phyloP scores from a whole-genome alignment of 2,329 filamentous ascomycete species.

The Venturia nashicola region DNA sequence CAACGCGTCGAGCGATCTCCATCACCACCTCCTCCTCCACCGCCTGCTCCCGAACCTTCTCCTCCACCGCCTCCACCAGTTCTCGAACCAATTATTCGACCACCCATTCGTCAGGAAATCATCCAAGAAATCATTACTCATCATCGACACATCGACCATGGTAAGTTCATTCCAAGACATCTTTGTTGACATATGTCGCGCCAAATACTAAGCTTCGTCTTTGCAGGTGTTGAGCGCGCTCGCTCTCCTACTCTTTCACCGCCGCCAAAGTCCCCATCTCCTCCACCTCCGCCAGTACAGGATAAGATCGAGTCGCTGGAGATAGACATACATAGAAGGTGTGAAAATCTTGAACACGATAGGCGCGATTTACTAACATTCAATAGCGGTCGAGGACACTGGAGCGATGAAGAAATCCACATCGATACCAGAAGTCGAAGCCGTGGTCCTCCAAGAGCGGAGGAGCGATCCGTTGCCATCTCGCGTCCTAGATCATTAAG shows the following conservation, averaged over 20 bases:
- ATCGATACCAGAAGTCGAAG: conserved; percentile 32
- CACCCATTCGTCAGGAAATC: conserved; percentile 75
- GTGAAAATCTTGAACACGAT: conserved; percentile 13
- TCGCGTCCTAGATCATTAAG: conserved; percentile 27
- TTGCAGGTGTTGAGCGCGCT: conserved; percentile 32
- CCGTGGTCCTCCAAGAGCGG: conserved; percentile 9
- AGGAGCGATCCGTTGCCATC: conserved; percentile 17
- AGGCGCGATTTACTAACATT: neutral
- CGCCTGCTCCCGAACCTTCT: conserved; percentile 40
- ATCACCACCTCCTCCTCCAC: conserved; percentile 34
- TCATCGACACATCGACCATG: conserved; percentile 78
- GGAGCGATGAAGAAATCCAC: conserved; percentile 53
- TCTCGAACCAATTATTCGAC: conserved; percentile 56
- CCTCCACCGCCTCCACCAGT: conserved; percentile 34
- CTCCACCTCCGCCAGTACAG: conserved; percentile 38
- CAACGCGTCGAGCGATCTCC: conserved; percentile 31
- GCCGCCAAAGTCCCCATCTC: neutral
- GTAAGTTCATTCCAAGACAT: conserved; percentile 35
- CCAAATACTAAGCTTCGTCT: conserved; percentile 8
- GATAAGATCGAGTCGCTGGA: conserved; percentile 41
- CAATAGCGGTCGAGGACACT: conserved; percentile 32
- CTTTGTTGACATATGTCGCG: conserved; percentile 4
- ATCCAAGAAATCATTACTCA: conserved; percentile 84
- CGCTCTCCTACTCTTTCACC: conserved; percentile 30
- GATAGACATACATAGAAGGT: conserved; percentile 44